Conservation (phyloP, 2,329 filamentous ascomycete species). For the Fusarium sacchari region DNA sequence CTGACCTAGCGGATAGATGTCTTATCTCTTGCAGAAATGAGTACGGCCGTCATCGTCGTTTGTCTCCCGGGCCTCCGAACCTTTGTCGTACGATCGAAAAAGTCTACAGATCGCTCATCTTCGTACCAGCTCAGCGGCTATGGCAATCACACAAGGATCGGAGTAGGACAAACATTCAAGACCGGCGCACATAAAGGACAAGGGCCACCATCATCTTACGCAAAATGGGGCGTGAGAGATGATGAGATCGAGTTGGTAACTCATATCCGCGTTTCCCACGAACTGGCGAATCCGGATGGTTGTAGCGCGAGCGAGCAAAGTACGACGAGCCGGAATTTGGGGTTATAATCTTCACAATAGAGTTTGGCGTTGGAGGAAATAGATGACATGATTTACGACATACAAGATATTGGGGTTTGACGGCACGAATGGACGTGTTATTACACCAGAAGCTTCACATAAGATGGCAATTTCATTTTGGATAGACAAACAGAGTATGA, state of each 20-base stretch:
- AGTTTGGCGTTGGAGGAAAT: neutral
- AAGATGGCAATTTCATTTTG: neutral
- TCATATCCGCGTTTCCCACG: neutral
- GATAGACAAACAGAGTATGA: neutral
- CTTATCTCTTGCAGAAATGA: constrained; percentile 7
- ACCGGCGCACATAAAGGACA: neutral
- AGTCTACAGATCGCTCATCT: neutral
- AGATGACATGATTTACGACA: neutral
- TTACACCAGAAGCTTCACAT: fast-evolving
- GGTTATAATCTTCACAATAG: neutral
- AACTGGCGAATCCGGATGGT: neutral
- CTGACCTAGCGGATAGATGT: neutral
- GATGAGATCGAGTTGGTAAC: constrained; percentile 17
- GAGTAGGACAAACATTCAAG: neutral
- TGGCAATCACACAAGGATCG: neutral
- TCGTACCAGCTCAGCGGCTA: neutral
- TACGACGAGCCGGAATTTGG: neutral
- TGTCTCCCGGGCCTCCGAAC: constrained; percentile 9
- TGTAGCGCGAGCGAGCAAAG: neutral
- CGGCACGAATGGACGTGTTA: neutral
- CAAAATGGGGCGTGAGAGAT: constrained; percentile 13
- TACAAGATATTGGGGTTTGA: neutral
- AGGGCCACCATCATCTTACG: neutral
- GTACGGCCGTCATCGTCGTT: constrained; percentile 8
- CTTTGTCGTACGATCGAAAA: constrained; percentile 6